Evolutionary conservation across 2,329 filamentous ascomycete genomes (phyloP), one percentile per base, ranked within the genome.

Genomic region (Hymenoscyphus fructigenus): DNA sequence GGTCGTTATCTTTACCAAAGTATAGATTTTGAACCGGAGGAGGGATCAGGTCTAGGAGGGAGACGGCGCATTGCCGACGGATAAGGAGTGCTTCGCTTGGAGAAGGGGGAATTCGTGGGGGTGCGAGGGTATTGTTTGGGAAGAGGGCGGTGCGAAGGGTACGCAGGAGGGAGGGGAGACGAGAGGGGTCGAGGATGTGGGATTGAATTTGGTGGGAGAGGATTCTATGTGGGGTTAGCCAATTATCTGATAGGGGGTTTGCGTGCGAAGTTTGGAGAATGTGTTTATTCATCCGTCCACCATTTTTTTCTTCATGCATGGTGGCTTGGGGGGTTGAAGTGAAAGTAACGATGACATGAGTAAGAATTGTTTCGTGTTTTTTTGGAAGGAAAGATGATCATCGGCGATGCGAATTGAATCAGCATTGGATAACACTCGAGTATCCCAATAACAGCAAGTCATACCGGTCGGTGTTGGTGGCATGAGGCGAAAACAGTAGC

Each of bases 81-180:
- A 93, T 87, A 71, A 83, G 82, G 60, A 80, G 80, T 69, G 87
- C 80, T 73, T 87, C 84, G 71, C 85, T 81, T 62, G 87, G 82
- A 68, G 84, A 84, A 65, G 88, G 87, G 60, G 89, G 83, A 61
- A 83, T 79, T 69, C 88, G 79, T 71, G 88, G 81, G 69, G 86
- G 84, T 65, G 88, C 89, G 67, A 90, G 88, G 72, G 86, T 83
- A 78, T 96, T 96, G 78, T 92, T 90, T 70, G 95, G 94, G 76
- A 97, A 98, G 63, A 98, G 81, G 66, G 91, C 86, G 72, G 85
- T 87, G 75, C 95, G 91, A 73, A 91, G 83, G 70, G 87, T 85
- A 75, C 87, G 86, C 72, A 94, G 84, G 70, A 91, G 78, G 75
- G 82, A 82, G 75, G 91, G 87, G 63, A 93, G 81, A 70, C 85